Conservation (phyloP, 1,284 basidiomycete genomes). For the Marasmius sp. region DNA sequence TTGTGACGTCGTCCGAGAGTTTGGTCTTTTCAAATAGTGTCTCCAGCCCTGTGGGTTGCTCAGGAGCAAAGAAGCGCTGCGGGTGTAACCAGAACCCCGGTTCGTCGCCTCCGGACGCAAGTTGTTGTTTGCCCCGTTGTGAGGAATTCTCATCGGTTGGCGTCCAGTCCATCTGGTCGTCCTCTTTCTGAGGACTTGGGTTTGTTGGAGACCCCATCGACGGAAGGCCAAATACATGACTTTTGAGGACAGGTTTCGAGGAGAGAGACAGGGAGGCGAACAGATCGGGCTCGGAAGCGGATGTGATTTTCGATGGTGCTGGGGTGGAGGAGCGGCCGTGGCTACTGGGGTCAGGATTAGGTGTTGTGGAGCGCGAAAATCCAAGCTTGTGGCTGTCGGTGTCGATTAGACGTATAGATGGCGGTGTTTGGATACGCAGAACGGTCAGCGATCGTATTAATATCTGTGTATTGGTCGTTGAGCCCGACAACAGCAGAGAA, state of each 20-base stretch:
- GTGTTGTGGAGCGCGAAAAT: slow-evolving; percentile 38
- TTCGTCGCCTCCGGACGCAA: slow-evolving; percentile 24
- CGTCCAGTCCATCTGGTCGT: slow-evolving; percentile 60
- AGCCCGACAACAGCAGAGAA: slow-evolving; percentile 7
- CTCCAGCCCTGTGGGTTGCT: slow-evolving; percentile 77
- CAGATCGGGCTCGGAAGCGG: slow-evolving; percentile 50
- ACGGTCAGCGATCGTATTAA: slow-evolving; percentile 48
- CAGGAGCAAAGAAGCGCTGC: slow-evolving; percentile 74
- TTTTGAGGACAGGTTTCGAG: slow-evolving; percentile 51
- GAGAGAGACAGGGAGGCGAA: slow-evolving; percentile 64
- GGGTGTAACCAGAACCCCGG: slow-evolving; percentile 54
- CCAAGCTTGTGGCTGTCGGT: slow-evolving; percentile 38
- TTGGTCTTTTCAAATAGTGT: slow-evolving; percentile 66
- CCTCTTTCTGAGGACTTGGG: slow-evolving; percentile 23
- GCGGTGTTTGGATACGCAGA: slow-evolving; percentile 62
- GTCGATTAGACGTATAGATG: slow-evolving; percentile 64
- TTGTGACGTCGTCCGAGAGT: slow-evolving; percentile 43
- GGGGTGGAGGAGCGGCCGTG: slow-evolving; percentile 18
- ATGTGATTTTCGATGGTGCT: slow-evolving; percentile 29
- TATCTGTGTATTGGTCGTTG: slow-evolving; percentile 36
- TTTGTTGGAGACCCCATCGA: slow-evolving; percentile 41
- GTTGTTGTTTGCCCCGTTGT: slow-evolving; percentile 18
- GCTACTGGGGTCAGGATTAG: slow-evolving; percentile 25
- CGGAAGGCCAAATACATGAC: slow-evolving; percentile 67
- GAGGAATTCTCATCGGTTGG: slow-evolving; percentile 42